Conservation (phyloP, 805 yeast genomes). For the Cyberlindnera mississippiensis region DNA sequence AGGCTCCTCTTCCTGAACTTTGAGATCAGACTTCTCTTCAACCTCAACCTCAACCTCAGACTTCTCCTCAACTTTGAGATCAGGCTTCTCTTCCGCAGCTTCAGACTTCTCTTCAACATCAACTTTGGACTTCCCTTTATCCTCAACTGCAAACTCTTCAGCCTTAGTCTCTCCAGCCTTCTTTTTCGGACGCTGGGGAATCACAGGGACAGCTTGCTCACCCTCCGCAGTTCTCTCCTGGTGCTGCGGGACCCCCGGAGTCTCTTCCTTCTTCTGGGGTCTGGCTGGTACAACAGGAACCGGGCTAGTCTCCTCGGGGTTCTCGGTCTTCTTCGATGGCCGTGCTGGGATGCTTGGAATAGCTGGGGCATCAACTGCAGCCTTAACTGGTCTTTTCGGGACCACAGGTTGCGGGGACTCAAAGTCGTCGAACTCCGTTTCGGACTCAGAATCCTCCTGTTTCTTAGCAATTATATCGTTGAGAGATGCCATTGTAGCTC, state of each 20-base stretch:
- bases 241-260: not conserved
- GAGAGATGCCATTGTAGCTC: conserved; percentile 7
- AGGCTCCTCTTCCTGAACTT: not conserved
- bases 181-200: conserved; percentile 14
- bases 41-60: not conserved
- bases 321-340: conserved; percentile 3
- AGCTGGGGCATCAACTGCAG: not conserved
- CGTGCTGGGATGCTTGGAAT: conserved; percentile 14
- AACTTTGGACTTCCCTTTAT: too few relatives aligned
- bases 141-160: not conserved
- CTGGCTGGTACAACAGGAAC: conserved; percentile 12
- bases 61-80: too few relatives aligned
- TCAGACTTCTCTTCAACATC: not conserved
- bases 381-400: conserved; percentile 13
- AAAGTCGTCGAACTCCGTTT: conserved; percentile 4
- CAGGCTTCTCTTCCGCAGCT: not conserved
- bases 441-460: conserved; percentile 1
- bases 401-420: conserved; percentile 7
- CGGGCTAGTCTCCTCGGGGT: not conserved
- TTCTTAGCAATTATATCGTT: conserved; percentile 5
- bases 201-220: conserved; percentile 3
- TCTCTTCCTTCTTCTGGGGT: conserved; percentile 6
- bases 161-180: not conserved
- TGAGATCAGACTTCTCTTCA: too few relatives aligned
- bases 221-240: not conserved